Base-by-base conservation (phyloP, 2,329 filamentous ascomycete species). In the Fusarium nelsonii region DNA sequence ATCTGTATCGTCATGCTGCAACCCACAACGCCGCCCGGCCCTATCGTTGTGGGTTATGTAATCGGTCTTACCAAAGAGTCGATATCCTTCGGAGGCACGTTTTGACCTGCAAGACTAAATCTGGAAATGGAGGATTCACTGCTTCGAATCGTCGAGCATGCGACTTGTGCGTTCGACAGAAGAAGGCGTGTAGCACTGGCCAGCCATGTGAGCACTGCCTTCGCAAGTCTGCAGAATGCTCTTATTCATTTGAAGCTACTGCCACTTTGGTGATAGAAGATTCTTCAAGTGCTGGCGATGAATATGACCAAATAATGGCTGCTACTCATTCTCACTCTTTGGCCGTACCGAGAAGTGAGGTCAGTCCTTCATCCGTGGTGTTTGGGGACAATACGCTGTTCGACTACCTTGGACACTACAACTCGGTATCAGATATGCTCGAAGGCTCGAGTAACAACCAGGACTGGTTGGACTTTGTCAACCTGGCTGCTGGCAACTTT, bases 341-440 rank as follows among this genome's bases (percentile, higher is more conserved):
- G 8, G 15, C 20, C 11, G 4, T 26, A 2, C 1, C 15, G 11
- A 15, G 15, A 10, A 26, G 8, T 23, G 23, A 2, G 7, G 3
- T 7, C 4, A 15, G 4, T 8, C 12, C 6, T 2, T 9, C n/a
- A 5, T 32, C 51, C 0, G 39, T 37, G 5, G 32, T 32, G 1
- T 58, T 44, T 26, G 51, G 32, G 12, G 55, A 45, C 8, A 26
- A 30, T 0, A 4, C 51, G 1, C 8, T 57, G 1, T 58, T 57
- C 9, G 55, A 58, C 6, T 58, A 58, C 9, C 51, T 58, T 2
- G 51, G 55, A 2, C 57, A 57, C 18, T 58, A 18, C n/a, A 57
- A n/a, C 16, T 58, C 37, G 3, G 51, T 57, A 0, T 45, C 55
- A 0, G 55, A 57, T 4, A 45, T 58, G 32, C 51, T 58, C 0